Evolutionary conservation across 768 basidiomycete genomes (phyloP).

Genomic region (Mycena sanguinolenta): DNA sequence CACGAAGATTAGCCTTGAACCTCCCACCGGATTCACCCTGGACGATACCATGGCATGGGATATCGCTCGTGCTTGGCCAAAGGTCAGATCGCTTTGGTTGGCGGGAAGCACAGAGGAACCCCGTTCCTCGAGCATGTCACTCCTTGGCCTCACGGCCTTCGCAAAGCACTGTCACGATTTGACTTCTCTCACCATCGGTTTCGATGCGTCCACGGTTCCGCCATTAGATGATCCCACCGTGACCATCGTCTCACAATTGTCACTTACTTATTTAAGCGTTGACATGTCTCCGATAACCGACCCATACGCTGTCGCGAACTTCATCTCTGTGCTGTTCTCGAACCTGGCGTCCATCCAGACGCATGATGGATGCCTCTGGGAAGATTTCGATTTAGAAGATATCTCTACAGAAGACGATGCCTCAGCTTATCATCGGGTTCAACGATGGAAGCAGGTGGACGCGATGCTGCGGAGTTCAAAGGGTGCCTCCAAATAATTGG

Average conservation of each 20-base stretch:
- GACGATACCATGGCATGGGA: slow-evolving; percentile 4
- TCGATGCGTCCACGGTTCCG: slow-evolving; percentile 11
- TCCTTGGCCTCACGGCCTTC: not conserved
- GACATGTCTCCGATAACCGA: not conserved
- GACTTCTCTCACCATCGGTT: not conserved
- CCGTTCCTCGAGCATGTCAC: not conserved
- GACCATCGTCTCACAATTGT: not conserved
- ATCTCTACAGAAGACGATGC: no score
- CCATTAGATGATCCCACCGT: not conserved
- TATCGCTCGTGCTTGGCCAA: slow-evolving; percentile 9
- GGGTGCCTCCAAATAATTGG: no score
- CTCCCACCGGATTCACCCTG: not conserved
- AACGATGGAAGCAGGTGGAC: no score
- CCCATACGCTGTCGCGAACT: not conserved
- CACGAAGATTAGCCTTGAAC: not conserved
- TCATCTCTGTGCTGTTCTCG: not conserved
- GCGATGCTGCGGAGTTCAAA: no score
- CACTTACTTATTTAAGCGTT: not conserved
- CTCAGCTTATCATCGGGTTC: no score
- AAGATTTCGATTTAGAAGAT: no score
- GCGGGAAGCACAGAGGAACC: not conserved
- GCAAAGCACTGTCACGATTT: not conserved
- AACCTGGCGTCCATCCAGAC: not conserved
- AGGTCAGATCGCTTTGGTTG: not conserved
- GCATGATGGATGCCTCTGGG: not conserved